These are phyloP conservation scores for Alternaria alternata DNA, from an alignment of 2,329 filamentous ascomycete genomes.

Conservation along the genomic window DNA sequence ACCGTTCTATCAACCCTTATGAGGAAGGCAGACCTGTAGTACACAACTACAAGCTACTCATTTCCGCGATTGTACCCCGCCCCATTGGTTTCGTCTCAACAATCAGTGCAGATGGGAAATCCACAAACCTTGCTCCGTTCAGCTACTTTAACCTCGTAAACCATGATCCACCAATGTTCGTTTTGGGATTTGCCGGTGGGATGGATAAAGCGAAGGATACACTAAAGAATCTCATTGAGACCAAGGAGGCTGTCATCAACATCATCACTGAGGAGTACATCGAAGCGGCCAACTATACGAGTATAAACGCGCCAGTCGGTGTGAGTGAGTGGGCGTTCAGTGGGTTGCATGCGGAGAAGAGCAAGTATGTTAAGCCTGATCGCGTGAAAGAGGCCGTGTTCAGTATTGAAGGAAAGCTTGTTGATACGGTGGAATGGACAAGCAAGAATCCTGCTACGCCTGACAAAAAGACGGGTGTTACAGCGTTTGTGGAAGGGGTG, in stretches of 20 bases:
- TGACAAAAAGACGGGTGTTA: conserved; percentile 76
- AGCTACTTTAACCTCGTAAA: conserved; percentile 84
- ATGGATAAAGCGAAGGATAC: conserved; percentile 76
- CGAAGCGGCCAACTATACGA: conserved; percentile 86
- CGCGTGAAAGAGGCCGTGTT: conserved; percentile 86
- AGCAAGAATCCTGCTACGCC: conserved; percentile 66
- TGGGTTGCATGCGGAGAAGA: conserved; percentile 75
- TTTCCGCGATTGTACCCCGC: conserved; percentile 81
- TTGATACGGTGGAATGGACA: conserved; percentile 79
- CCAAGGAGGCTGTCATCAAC: conserved; percentile 78
- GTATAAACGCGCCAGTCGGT: conserved; percentile 79
- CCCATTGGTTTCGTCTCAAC: conserved; percentile 75
- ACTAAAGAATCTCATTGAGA: conserved; percentile 75
- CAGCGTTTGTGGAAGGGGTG: conserved; percentile 83
- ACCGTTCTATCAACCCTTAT: conserved; percentile 84
- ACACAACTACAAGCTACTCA: conserved; percentile 92
- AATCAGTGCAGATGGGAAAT: conserved; percentile 65
- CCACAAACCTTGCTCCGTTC: conserved; percentile 84
- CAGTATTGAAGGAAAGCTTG: conserved; percentile 79
- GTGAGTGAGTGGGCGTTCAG: conserved; percentile 80
- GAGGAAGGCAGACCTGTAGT: conserved; percentile 70
- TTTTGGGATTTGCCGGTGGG: conserved; percentile 67
- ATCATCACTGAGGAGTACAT: conserved; percentile 85
- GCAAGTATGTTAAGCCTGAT: conserved; percentile 71
- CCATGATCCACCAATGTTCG: conserved; percentile 87